A percentile compares a stretch with the other conserved stretches of the same genome.
Evolutionary conservation across 2,329 filamentous ascomycete genomes (phyloP).

Genomic region (Calonectria naviculata): DNA sequence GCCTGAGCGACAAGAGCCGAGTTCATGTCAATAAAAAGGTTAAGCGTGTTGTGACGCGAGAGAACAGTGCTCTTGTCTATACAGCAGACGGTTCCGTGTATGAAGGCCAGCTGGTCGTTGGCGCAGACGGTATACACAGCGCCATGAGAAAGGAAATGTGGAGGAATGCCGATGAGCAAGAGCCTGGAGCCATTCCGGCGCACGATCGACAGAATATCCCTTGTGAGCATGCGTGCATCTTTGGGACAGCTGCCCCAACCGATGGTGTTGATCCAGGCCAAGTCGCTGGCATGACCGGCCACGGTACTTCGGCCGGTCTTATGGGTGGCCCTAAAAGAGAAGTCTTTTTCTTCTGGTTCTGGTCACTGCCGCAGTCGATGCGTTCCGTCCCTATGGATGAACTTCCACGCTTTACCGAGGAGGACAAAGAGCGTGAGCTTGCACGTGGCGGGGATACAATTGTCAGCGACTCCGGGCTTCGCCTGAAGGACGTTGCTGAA

Average conservation of each 20-base stretch:
- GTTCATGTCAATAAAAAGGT: not conserved
- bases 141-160: not conserved
- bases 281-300: not conserved
- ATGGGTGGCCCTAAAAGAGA: not conserved
- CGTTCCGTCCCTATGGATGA: not conserved
- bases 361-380: not conserved
- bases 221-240: not conserved
- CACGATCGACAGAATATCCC: not conserved
- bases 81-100: not conserved
- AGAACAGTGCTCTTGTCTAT: not conserved
- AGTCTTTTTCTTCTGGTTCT: not conserved
- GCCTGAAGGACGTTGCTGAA: not conserved
- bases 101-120: not conserved
- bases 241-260: not conserved
- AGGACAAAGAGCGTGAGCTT: not conserved
- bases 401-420: not conserved
- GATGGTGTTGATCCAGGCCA: not conserved
- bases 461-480: not conserved
- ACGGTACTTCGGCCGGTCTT: not conserved
- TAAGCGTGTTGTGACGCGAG: not conserved
- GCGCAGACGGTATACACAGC: not conserved
- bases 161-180: not conserved
- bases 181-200: not conserved
- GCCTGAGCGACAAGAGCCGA: not conserved
- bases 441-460: not conserved